phyloP scores from a whole-genome alignment of 139 green algal species.

The Micractinium sp. region DNA sequence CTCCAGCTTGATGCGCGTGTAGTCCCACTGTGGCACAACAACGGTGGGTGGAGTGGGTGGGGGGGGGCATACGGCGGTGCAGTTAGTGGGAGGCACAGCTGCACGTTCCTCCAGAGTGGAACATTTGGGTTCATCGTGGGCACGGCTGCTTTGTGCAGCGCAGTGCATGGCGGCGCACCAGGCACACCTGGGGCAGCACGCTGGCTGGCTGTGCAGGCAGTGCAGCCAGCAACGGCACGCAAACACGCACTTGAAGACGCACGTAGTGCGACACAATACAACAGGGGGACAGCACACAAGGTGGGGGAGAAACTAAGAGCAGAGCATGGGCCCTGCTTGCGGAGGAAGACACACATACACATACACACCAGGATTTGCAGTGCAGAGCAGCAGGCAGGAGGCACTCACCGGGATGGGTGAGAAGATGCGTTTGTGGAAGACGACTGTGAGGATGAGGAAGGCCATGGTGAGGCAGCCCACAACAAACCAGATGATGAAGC shows the following conservation, averaged over 20 bases:
- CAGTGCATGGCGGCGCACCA: neutral
- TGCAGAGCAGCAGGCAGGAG: no score
- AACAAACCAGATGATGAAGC: constrained; percentile 32
- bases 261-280: no score
- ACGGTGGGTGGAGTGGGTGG: neutral
- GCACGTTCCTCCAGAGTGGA: neutral
- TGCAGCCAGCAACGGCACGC: no score
- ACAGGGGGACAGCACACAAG: no score
- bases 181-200: no score
- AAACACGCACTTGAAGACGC: no score
- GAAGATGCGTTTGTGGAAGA: constrained; percentile 41
- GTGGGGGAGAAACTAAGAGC: no score
- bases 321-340: no score
- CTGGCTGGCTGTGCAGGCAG: no score
- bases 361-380: no score
- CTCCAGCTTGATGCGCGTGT: constrained; percentile 9
- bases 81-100: neutral
- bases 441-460: constrained; percentile 25
- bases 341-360: no score
- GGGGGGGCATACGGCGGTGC: neutral
- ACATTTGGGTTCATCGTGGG: neutral
- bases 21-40: constrained; percentile 26
- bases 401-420: constrained; percentile 27
- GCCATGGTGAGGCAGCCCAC: constrained; percentile 29
- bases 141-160: neutral